Base-by-base conservation (phyloP, 257 asterid species). In the Solanum dulcamara region DNA sequence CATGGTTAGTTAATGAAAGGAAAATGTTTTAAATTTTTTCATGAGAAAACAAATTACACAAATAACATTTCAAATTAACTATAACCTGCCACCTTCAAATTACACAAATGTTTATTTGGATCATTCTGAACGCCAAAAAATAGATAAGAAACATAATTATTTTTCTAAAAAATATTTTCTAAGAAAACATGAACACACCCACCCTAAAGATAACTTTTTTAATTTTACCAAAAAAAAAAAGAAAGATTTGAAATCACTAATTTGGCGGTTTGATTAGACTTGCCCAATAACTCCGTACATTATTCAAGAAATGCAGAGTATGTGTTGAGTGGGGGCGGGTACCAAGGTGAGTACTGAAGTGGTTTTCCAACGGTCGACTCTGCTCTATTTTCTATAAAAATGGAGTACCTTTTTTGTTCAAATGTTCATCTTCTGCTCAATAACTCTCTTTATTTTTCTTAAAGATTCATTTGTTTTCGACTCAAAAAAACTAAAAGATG, bases 301-400 rank as follows among this genome's bases (percentile, higher is more conserved):
- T 40, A n/a, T n/a, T n/a, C n/a, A n/a, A n/a, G n/a, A n/a, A 40
- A 22, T 59, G 28, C 80, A 74, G 81, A n/a, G 10, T 7, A 7
- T 11, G 28, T 37, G 4, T 13, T 28, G 38, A 8, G 32, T 6
- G n/a, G 44, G 79, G 1, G 50, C 5, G 15, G 12, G 59, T 26
- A 5, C 26, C n/a, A n/a, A n/a, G n/a, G 40, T n/a, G 68, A 60
- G 64, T 22, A 57, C 44, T 60, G 85, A 80, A 88, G 84, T 88
- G 89, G 90, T 88, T 84, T 88, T 92, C 90, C 93, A 93, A 94
- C 95, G 98, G 98, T 94, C 98, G 86, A 86, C 22, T 92, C 84
- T 88, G 60, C 82, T 90, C 70, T 28, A 48, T 64, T 77, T 15
- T 77, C 83, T 77, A 77, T 48, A 48, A 77, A 22, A 46, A 77